A percentile compares a stretch with the other conserved stretches of the same genome.
Conservation (phyloP, 306 rosid species). For the Oxytropis ochrocephala region DNA sequence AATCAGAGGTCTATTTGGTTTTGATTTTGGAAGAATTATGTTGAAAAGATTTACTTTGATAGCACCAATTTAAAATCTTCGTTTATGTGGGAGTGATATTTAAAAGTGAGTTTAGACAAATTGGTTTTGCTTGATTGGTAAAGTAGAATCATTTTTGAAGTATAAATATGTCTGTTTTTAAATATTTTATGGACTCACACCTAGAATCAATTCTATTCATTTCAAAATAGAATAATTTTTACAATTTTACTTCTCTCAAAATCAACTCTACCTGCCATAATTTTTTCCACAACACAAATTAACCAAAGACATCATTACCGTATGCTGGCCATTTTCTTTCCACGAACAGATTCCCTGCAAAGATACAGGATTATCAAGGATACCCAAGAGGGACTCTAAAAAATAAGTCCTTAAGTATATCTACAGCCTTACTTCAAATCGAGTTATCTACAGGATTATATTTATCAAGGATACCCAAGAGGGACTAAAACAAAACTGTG, state of each 20-base stretch:
- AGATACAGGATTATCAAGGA: not conserved
- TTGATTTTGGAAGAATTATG: too few species aligned
- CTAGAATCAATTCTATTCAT: not conserved
- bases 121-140: too few species aligned
- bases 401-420: not conserved
- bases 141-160: not conserved
- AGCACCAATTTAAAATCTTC: too few species aligned
- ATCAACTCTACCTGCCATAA: not conserved
- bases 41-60: too few species aligned
- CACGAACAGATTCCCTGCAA: not conserved
- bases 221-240: not conserved
- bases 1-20: too few species aligned
- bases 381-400: not conserved
- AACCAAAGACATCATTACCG: not conserved
- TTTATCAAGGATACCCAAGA: not conserved
- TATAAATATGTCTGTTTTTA: not conserved
- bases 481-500: not conserved
- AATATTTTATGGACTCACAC: not conserved
- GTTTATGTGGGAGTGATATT: too few species aligned
- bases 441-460: not conserved
- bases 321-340: not conserved
- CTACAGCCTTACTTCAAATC: not conserved
- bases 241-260: not conserved
- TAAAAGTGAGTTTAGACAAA: too few species aligned
- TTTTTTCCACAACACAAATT: too few species aligned